Conservation (phyloP, 2,329 filamentous ascomycete species). For the Colletotrichum australisinense region DNA sequence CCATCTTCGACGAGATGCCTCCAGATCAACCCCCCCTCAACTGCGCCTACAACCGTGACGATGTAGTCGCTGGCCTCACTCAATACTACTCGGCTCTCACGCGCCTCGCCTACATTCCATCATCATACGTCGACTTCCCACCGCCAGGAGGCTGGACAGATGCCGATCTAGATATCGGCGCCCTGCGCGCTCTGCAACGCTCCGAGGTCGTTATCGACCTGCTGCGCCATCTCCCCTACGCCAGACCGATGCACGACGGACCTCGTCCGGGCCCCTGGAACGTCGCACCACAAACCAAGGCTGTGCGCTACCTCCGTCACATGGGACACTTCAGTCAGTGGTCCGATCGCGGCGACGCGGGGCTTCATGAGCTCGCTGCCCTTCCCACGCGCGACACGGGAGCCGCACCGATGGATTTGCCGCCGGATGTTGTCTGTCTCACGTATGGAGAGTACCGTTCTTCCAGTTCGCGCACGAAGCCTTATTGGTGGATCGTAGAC, state of each 20-base stretch:
- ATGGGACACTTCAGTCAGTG: constrained; percentile 22
- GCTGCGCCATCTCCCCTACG: constrained; percentile 32
- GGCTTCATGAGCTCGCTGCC: constrained; percentile 24
- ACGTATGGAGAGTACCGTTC: constrained; percentile 14
- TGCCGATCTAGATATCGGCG: constrained; percentile 28
- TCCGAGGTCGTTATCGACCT: constrained; percentile 31
- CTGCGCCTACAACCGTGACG: constrained; percentile 27
- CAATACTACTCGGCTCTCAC: constrained; percentile 24
- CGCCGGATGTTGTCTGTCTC: constrained; percentile 17
- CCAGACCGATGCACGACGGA: constrained; percentile 31
- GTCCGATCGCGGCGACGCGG: constrained; percentile 31
- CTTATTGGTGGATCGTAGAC: constrained; percentile 34
- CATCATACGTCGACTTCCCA: constrained; percentile 23
- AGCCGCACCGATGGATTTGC: constrained; percentile 27
- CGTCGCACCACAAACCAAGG: constrained; percentile 20
- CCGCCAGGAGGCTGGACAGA: constrained; percentile 30
- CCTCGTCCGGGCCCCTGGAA: constrained; percentile 32
- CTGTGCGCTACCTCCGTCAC: constrained; percentile 33
- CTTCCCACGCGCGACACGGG: constrained; percentile 13
- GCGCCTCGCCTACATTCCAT: constrained; percentile 19
- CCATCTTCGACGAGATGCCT: constrained; percentile 1
- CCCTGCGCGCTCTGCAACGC: constrained; percentile 25
- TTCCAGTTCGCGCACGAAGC: not conserved
- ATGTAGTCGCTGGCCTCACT: constrained; percentile 26
- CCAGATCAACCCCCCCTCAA: constrained; percentile 17